These are phyloP conservation scores for Didymella lethalis DNA, from an alignment of 2,329 filamentous ascomycete species.

Conservation along the genomic window DNA sequence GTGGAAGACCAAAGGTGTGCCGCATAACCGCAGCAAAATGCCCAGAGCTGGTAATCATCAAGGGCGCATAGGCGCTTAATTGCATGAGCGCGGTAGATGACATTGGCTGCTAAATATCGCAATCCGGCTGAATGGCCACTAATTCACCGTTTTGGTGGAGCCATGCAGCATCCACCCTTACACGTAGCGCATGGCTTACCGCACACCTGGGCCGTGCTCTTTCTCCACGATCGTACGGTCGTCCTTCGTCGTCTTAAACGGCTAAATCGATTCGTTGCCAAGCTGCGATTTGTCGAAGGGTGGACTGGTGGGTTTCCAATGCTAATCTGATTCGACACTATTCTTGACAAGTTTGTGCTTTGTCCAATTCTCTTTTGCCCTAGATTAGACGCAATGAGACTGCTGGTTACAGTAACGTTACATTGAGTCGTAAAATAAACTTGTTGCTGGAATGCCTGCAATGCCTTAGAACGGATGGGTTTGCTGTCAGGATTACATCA, in stretches of 20 bases:
- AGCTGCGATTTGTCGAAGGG: constrained; percentile 9
- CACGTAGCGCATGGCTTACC: constrained; percentile 20
- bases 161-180: constrained; percentile 17
- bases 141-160: constrained; percentile 11
- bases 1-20: constrained; percentile 31
- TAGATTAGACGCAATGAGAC: background rate
- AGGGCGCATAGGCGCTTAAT: constrained; percentile 42
- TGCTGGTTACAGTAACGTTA: constrained; percentile 5
- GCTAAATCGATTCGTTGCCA: constrained; percentile 13
- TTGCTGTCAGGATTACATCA: background rate
- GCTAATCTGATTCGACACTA: constrained; percentile 9
- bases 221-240: constrained; percentile 13
- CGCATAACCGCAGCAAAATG: constrained; percentile 35
- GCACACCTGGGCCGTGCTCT: constrained; percentile 18
- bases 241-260: constrained; percentile 5
- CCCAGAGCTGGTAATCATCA: constrained; percentile 28
- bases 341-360: background rate
- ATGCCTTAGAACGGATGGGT: constrained; percentile 9
- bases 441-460: constrained; percentile 2
- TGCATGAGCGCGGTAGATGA: constrained; percentile 27
- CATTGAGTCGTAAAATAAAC: background rate
- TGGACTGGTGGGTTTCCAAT: background rate
- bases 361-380: constrained; percentile 4
- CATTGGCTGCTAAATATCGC: constrained; percentile 31
- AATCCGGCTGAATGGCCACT: constrained; percentile 16